Conservation (phyloP, 2,329 filamentous ascomycete species). For the Paracorniculantispora psalliotae region DNA sequence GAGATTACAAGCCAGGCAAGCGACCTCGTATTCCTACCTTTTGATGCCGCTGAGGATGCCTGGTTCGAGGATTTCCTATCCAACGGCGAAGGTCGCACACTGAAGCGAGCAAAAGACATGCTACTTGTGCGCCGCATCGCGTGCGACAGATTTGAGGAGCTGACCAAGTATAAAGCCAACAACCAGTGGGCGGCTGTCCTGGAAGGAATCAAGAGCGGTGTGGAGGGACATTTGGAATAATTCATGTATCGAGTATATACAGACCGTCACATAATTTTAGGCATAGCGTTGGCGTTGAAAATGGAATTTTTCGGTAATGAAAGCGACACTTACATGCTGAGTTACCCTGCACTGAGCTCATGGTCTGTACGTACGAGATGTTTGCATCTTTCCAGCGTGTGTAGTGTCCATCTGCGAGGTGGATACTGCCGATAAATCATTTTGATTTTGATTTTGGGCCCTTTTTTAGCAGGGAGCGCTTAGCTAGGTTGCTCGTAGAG, state of each 20-base stretch:
- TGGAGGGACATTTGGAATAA: constrained; percentile 27
- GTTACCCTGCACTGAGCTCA: neutral
- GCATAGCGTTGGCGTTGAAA: constrained; percentile 17
- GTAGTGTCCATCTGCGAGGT: too few relatives aligned
- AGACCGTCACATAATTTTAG: neutral
- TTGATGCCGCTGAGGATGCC: constrained; percentile 63
- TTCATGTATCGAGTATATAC: neutral
- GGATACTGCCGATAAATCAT: too few relatives aligned
- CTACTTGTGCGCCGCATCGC: constrained; percentile 69
- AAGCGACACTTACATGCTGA: too few relatives aligned
- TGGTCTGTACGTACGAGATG: too few relatives aligned
- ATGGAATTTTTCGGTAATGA: neutral
- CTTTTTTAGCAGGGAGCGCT: too few relatives aligned
- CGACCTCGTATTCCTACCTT: constrained; percentile 68
- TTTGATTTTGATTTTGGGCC: too few relatives aligned
- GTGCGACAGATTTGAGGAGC: constrained; percentile 53
- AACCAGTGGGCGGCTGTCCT: constrained; percentile 46
- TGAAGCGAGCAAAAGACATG: constrained; percentile 66
- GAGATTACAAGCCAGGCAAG: constrained; percentile 52
- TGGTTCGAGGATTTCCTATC: constrained; percentile 70
- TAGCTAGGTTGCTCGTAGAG: too few relatives aligned
- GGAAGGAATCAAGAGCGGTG: constrained; percentile 46
- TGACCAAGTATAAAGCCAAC: constrained; percentile 38
- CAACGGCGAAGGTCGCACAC: constrained; percentile 57
- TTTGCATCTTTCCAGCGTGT: too few relatives aligned